Evolutionary conservation across 345 rosid genomes (phyloP).

Genomic region (Citrus australasica): DNA sequence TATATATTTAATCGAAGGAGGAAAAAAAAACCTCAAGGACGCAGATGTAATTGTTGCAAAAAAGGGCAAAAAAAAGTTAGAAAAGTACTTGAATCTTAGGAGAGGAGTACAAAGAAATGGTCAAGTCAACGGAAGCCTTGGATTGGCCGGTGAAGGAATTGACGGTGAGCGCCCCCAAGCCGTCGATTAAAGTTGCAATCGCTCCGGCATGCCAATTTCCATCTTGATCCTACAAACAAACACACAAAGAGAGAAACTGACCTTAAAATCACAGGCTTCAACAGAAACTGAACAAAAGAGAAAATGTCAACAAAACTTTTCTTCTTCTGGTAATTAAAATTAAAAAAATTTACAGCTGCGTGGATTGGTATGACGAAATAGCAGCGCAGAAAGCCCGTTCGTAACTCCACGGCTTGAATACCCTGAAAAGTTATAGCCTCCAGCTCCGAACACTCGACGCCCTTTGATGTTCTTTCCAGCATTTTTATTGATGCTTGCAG

Average conservation of each 20-base stretch:
- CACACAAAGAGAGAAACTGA: neutral
- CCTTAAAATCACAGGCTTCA: too few relatives aligned
- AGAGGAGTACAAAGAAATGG: slow-evolving; percentile 40
- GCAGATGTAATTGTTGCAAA: too few relatives aligned
- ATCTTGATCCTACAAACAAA: slow-evolving; percentile 26
- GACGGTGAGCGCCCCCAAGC: slow-evolving; percentile 42
- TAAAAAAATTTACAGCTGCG: slow-evolving; percentile 17
- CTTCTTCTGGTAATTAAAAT: too few relatives aligned
- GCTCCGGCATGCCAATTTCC: slow-evolving; percentile 60
- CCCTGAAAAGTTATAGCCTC: slow-evolving; percentile 18
- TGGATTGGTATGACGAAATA: slow-evolving; percentile 27
- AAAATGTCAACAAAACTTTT: too few relatives aligned
- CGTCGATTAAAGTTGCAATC: slow-evolving; percentile 44
- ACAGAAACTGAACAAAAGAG: too few relatives aligned
- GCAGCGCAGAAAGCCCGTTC: slow-evolving; percentile 33
- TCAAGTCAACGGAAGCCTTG: slow-evolving; percentile 42
- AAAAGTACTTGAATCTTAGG: slow-evolving; percentile 42
- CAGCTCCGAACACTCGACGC: neutral
- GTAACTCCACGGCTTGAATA: slow-evolving; percentile 20
- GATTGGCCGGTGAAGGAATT: slow-evolving; percentile 27
- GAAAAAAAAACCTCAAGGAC: too few relatives aligned
- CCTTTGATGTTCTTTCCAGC: slow-evolving; percentile 20
- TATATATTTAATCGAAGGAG: too few relatives aligned
- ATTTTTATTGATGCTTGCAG: slow-evolving; percentile 7
- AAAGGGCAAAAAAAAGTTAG: neutral